Evolutionary conservation across 2,329 filamentous ascomycete species (phyloP).

Genomic region (Fusarium brachygibbosum): DNA sequence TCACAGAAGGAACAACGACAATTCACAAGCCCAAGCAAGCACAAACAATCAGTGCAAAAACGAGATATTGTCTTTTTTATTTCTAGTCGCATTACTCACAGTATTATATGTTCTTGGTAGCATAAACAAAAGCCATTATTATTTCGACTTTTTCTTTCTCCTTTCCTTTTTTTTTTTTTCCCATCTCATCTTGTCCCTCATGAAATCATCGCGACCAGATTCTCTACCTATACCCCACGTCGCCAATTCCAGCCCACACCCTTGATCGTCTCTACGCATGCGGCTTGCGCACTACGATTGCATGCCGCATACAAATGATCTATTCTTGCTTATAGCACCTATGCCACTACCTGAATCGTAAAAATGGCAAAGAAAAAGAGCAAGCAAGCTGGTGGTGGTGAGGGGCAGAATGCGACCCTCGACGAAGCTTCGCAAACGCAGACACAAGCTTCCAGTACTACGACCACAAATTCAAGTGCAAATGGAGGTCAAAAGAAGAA

Average conservation of each 20-base stretch:
- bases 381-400: slow-evolving; percentile 57
- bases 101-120: not conserved
- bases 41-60: not conserved
- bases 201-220: slow-evolving; percentile 26
- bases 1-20: slow-evolving; percentile 13
- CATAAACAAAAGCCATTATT: not conserved
- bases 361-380: slow-evolving; percentile 64
- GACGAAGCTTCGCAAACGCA: slow-evolving; percentile 22
- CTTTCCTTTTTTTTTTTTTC: not conserved
- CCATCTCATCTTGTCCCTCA: slow-evolving; percentile 18
- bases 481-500: slow-evolving; percentile 31
- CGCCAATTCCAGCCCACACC: slow-evolving; percentile 26
- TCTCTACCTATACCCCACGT: slow-evolving; percentile 38
- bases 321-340: not conserved
- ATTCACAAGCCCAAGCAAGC: slow-evolving; percentile 21
- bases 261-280: slow-evolving; percentile 23
- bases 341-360: slow-evolving; percentile 12
- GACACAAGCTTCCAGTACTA: slow-evolving; percentile 22
- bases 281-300: slow-evolving; percentile 7
- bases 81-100: not conserved
- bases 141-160: not conserved
- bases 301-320: slow-evolving; percentile 4
- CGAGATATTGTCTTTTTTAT: not conserved
- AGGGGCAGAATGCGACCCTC: slow-evolving; percentile 33
- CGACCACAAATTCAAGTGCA: slow-evolving; percentile 10